Evolutionary conservation across 2,329 filamentous ascomycete species (phyloP).

Genomic region (Sporothrix sp.): DNA sequence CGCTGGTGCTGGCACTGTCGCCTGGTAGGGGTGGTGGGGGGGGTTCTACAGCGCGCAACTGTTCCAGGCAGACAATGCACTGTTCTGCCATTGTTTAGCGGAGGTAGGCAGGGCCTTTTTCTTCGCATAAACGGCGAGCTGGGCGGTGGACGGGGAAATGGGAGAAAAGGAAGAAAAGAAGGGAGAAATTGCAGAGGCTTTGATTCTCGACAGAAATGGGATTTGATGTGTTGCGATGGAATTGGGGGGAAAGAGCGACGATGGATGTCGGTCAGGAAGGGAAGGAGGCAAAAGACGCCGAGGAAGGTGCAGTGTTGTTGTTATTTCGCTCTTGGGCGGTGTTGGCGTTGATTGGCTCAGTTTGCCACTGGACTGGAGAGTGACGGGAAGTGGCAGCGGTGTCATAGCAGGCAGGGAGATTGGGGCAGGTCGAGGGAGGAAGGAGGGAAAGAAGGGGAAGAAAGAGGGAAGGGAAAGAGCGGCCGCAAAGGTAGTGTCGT

Average conservation of each 20-base stretch:
- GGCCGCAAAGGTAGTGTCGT: background rate
- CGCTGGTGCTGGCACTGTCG: conserved; percentile 4
- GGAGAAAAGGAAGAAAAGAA: background rate
- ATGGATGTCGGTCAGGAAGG: background rate
- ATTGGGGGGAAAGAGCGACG: background rate
- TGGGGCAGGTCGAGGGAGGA: background rate
- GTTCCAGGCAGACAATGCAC: conserved; percentile 61
- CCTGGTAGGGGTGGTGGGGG: conserved; percentile 8
- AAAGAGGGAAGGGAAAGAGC: background rate
- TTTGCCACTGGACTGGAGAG: background rate
- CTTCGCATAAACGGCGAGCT: conserved; percentile 15
- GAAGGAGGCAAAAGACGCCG: background rate
- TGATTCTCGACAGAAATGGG: background rate
- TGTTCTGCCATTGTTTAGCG: conserved; percentile 44
- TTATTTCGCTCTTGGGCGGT: no score
- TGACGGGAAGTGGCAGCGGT: background rate
- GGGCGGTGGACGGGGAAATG: background rate
- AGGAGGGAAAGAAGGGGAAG: background rate
- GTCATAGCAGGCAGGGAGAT: background rate
- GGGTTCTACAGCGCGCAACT: conserved; percentile 28
- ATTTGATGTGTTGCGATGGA: background rate
- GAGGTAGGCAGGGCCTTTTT: conserved; percentile 11
- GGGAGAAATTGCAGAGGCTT: background rate
- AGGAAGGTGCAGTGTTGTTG: background rate
- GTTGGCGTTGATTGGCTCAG: background rate